Evolutionary conservation across 331 rosid genomes (phyloP).

Genomic region (Dryas integrifolia): DNA sequence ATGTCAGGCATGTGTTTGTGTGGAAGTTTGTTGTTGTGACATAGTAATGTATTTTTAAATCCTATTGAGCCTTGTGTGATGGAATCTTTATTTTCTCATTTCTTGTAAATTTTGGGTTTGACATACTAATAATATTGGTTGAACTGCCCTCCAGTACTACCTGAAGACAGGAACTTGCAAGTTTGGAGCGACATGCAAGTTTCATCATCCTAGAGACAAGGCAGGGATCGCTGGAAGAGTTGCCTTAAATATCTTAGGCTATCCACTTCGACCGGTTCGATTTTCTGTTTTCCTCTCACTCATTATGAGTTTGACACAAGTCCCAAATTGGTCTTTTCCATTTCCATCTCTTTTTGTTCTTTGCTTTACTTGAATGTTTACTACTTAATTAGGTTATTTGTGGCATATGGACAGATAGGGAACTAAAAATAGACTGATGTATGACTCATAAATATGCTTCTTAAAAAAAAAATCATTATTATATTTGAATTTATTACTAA

Average conservation of each 20-base stretch:
- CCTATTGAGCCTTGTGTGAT: background rate
- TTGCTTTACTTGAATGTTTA: background rate
- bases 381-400: background rate
- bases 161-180: slow-evolving; percentile 90
- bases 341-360: slow-evolving; percentile 12
- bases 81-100: background rate
- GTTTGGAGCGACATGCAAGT: slow-evolving; percentile 98
- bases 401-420: background rate
- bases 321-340: slow-evolving; percentile 20
- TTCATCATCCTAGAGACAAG: slow-evolving; percentile 94
- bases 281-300: slow-evolving; percentile 28
- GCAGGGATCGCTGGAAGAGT: slow-evolving; percentile 92
- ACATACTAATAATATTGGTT: slow-evolving; percentile 8
- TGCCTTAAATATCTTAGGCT: slow-evolving; percentile 83
- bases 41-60: background rate
- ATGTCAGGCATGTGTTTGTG: slow-evolving; percentile 78
- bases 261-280: slow-evolving; percentile 93
- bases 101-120: background rate
- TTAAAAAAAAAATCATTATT: no score
- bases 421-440: background rate
- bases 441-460: background rate
- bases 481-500: no score
- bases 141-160: slow-evolving; percentile 60
- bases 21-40: background rate
- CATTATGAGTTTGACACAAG: background rate